These are phyloP conservation scores for Amesomyces nigricolor DNA, from an alignment of 2,329 filamentous ascomycete species.

Conservation along the genomic window DNA sequence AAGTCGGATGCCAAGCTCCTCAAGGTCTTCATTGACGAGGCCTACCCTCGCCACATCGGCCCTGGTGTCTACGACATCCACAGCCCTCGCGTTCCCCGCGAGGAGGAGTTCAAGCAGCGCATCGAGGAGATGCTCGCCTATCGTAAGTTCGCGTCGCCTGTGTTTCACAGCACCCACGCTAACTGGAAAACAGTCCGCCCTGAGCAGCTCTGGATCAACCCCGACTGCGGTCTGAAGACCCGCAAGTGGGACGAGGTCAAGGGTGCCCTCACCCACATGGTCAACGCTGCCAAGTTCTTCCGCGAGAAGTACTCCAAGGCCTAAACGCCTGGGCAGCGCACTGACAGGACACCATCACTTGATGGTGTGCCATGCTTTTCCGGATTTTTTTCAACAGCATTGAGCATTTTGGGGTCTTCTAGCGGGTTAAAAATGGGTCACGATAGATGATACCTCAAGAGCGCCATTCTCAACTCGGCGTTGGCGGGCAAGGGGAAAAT, in stretches of 20 bases:
- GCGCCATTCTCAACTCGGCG: constrained; percentile 29
- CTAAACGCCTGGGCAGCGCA: constrained; percentile 17
- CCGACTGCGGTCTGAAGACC: constrained; percentile 98
- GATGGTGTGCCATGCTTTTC: constrained; percentile 20
- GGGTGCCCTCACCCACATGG: constrained; percentile 92
- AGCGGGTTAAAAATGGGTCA: constrained; percentile 26
- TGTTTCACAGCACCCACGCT: background rate
- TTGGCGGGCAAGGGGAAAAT: constrained; percentile 25
- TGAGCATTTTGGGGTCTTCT: constrained; percentile 25
- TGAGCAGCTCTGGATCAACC: constrained; percentile 99
- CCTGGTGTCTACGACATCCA: constrained; percentile 99
- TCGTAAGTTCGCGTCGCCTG: constrained; percentile 56
- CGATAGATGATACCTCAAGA: constrained; percentile 27
- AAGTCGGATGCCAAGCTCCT: constrained; percentile 99
- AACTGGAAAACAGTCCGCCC: constrained; percentile 39
- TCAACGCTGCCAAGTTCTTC: constrained; percentile 96
- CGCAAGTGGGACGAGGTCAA: constrained; percentile 98
- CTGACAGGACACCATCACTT: constrained; percentile 12
- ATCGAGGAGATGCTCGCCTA: constrained; percentile 97
- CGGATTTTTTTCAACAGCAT: constrained; percentile 30
- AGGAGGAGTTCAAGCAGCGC: constrained; percentile 97
- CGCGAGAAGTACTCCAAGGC: constrained; percentile 69
- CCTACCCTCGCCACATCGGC: constrained; percentile 96
- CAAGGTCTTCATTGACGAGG: constrained; percentile 95
- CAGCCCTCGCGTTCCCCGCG: constrained; percentile 91